These are phyloP conservation scores for Betula pendula DNA, from an alignment of 306 rosid genomes.

Conservation along the genomic window DNA sequence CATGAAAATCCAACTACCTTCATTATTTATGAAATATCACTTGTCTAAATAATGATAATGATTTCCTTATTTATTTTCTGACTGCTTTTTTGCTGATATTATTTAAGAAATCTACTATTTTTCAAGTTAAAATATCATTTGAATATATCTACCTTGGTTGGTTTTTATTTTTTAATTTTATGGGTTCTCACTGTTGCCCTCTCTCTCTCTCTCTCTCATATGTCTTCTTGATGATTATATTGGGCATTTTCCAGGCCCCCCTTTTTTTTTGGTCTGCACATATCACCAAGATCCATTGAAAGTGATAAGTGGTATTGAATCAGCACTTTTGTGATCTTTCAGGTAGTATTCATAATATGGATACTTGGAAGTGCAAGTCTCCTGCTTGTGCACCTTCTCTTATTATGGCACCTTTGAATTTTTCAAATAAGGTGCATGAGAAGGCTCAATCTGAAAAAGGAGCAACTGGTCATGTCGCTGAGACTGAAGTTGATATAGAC, in stretches of 20 bases:
- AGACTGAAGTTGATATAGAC: conserved; percentile 61
- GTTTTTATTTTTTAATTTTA: neutral
- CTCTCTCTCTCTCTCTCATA: neutral
- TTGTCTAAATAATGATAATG: neutral
- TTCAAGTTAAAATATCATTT: neutral
- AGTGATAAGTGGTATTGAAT: conserved; percentile 10
- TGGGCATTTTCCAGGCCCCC: neutral
- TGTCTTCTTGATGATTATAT: neutral
- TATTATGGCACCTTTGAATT: conserved; percentile 43
- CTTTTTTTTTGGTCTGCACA: neutral
- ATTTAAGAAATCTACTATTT: neutral
- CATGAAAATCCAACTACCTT: neutral
- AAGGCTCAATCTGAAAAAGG: conserved; percentile 38
- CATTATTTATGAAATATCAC: neutral
- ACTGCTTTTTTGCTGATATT: neutral
- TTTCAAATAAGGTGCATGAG: conserved; percentile 53
- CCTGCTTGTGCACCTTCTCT: conserved; percentile 45
- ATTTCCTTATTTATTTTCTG: neutral
- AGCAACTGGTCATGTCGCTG: conserved; percentile 33
- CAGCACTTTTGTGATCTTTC: conserved; percentile 28
- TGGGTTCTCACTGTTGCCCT: neutral
- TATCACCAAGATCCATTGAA: conserved; percentile 3
- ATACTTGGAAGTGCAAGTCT: conserved; percentile 52
- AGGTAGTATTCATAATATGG: conserved; percentile 52
- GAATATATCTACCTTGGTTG: neutral